Evolutionary conservation across 805 yeast species (phyloP).

Genomic region (Kodamaea fukazawae): DNA sequence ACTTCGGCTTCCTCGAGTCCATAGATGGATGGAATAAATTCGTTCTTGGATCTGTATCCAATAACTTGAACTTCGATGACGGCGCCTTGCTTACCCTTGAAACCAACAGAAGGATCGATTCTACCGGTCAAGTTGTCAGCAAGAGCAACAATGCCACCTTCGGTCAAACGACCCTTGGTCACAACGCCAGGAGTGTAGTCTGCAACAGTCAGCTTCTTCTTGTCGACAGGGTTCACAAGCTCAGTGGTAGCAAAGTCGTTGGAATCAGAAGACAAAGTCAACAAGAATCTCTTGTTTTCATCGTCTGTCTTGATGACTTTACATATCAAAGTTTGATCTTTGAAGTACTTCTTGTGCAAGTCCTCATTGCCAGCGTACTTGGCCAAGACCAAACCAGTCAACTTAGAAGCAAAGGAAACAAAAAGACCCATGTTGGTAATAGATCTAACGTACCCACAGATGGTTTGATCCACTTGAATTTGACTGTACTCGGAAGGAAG

Average conservation of each 20-base stretch:
- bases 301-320: slow-evolving; percentile 67
- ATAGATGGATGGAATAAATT: slow-evolving; percentile 64
- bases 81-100: slow-evolving; percentile 49
- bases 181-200: slow-evolving; percentile 60
- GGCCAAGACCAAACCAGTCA: slow-evolving; percentile 81
- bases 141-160: slow-evolving; percentile 51
- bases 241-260: slow-evolving; percentile 21
- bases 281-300: slow-evolving; percentile 65
- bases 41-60: slow-evolving; percentile 72
- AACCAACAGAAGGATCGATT: slow-evolving; percentile 62
- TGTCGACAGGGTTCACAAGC: slow-evolving; percentile 61
- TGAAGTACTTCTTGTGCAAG: slow-evolving; percentile 51
- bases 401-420: slow-evolving; percentile 72
- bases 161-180: slow-evolving; percentile 45
- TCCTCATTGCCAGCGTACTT: slow-evolving; percentile 61
- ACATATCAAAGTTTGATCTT: slow-evolving; percentile 70
- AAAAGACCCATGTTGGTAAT: slow-evolving; percentile 80
- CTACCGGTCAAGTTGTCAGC: slow-evolving; percentile 81
- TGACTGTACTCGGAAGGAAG: slow-evolving; percentile 65
- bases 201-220: slow-evolving; percentile 41
- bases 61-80: slow-evolving; percentile 60
- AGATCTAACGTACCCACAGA: slow-evolving; percentile 76
- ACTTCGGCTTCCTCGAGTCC: slow-evolving; percentile 50
- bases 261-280: slow-evolving; percentile 47
- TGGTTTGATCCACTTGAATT: slow-evolving; percentile 44